Evolutionary conservation across 139 green algal genomes (phyloP).

Genomic region (Spirogloea muscicola): DNA sequence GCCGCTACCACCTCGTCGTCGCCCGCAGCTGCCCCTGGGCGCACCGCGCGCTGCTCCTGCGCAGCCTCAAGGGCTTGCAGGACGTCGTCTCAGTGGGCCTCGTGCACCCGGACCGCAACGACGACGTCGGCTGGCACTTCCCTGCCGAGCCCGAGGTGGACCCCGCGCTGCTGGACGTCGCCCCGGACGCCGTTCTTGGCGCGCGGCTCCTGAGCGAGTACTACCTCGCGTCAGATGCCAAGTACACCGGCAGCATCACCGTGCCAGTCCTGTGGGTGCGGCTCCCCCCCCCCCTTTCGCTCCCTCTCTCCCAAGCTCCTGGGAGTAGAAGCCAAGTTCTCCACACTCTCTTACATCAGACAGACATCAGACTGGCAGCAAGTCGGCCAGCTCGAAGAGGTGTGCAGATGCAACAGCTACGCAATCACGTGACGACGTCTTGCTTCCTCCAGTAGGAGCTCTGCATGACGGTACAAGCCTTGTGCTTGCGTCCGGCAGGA

Average conservation of each 20-base stretch:
- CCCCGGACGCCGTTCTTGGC: not conserved
- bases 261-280: constrained; percentile 18
- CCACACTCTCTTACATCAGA: not conserved
- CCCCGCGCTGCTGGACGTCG: not conserved
- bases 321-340: not conserved
- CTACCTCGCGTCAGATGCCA: not conserved
- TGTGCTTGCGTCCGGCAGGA: constrained; percentile 76
- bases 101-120: not conserved
- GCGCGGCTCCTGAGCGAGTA: not conserved
- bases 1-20: constrained; percentile 78
- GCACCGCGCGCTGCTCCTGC: constrained; percentile 68
- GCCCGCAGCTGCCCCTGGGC: constrained; percentile 96
- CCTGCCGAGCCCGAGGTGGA: not conserved
- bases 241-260: not conserved
- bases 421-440: no score
- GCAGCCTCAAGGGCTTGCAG: constrained; percentile 36
- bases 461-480: no score
- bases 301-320: not conserved
- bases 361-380: not conserved
- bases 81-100: constrained; percentile 15
- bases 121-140: not conserved
- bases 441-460: no score
- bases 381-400: not conserved
- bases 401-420: not conserved
- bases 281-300: not conserved